Evolutionary conservation across 2,329 filamentous ascomycete species (phyloP).

Genomic region (Stenocarpella maydis): DNA sequence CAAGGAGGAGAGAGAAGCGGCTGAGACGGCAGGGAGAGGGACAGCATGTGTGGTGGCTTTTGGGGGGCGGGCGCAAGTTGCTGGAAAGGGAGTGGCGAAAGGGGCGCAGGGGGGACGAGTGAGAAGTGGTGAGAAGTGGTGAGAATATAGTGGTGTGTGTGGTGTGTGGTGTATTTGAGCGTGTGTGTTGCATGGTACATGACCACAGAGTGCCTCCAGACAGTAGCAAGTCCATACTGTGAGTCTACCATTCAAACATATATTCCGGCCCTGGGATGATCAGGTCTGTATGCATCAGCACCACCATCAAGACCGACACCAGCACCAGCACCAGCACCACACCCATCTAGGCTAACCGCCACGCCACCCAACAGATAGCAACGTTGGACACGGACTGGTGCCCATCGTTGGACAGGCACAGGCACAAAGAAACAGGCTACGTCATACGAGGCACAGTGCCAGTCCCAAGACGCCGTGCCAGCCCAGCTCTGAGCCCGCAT

Average conservation of each 20-base stretch:
- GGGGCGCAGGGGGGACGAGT: not conserved
- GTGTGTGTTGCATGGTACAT: not conserved
- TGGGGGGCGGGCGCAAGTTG: not conserved
- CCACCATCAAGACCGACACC: not conserved
- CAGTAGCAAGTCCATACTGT: not conserved
- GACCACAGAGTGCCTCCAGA: not conserved
- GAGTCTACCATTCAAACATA: not conserved
- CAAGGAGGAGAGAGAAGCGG: not conserved
- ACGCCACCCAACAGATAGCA: not conserved
- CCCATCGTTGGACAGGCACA: conserved; percentile 20
- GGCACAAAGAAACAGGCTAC: conserved; percentile 23
- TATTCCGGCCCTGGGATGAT: not conserved
- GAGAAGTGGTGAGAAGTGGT: not conserved
- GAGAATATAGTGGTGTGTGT: not conserved
- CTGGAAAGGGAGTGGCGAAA: conserved; percentile 8
- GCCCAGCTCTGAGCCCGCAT: not conserved
- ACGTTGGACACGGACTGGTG: not conserved
- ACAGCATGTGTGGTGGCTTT: not conserved
- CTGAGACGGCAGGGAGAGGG: not conserved
- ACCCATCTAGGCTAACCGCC: not conserved
- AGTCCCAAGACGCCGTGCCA: not conserved
- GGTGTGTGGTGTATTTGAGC: not conserved
- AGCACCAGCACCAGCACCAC: conserved; percentile 9
- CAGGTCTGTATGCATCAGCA: conserved; percentile 2
- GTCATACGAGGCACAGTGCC: not conserved